Conservation (phyloP, 176 grass and related monocot genomes). For the Ensete ventricosum region DNA sequence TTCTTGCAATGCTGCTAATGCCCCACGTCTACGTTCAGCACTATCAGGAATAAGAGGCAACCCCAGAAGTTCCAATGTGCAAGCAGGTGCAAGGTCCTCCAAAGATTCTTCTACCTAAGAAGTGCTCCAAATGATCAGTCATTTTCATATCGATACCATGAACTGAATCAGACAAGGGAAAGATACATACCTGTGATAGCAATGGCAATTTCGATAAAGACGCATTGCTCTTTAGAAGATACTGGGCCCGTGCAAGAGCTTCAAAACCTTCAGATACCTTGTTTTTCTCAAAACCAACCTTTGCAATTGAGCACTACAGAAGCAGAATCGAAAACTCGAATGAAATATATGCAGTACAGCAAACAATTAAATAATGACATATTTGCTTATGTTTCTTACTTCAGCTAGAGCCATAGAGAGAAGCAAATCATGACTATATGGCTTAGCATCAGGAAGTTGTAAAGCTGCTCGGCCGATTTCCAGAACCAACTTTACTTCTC, state of each 20-base stretch:
- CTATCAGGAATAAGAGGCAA: constrained; percentile 61
- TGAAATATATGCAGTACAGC: background rate
- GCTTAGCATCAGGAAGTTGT: constrained; percentile 57
- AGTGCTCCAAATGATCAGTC: constrained; percentile 21
- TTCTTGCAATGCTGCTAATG: constrained; percentile 83
- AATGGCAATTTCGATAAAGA: constrained; percentile 78
- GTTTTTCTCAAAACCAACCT: constrained; percentile 79
- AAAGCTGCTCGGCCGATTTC: constrained; percentile 71
- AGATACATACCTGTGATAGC: constrained; percentile 64
- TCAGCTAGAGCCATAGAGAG: constrained; percentile 90
- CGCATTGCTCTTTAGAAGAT: constrained; percentile 70
- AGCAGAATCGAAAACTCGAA: constrained; percentile 30
- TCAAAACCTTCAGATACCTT: constrained; percentile 93
- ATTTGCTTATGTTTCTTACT: constrained; percentile 41
- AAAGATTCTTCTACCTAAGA: constrained; percentile 95
- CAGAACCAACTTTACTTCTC: constrained; percentile 80
- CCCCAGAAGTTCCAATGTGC: constrained; percentile 68
- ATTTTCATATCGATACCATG: background rate
- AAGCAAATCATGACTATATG: constrained; percentile 72
- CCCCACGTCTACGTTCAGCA: constrained; percentile 65
- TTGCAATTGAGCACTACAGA: constrained; percentile 87
- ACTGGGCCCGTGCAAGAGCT: constrained; percentile 86
- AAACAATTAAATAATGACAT: background rate
- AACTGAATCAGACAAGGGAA: constrained; percentile 16
- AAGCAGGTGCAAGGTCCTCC: constrained; percentile 96